A percentile compares a stretch with the other conserved stretches of the same genome.
These are phyloP conservation scores for Mortierella sp. DNA, from an alignment of 371 early-diverging fungal genomes.

Conservation along the genomic window DNA sequence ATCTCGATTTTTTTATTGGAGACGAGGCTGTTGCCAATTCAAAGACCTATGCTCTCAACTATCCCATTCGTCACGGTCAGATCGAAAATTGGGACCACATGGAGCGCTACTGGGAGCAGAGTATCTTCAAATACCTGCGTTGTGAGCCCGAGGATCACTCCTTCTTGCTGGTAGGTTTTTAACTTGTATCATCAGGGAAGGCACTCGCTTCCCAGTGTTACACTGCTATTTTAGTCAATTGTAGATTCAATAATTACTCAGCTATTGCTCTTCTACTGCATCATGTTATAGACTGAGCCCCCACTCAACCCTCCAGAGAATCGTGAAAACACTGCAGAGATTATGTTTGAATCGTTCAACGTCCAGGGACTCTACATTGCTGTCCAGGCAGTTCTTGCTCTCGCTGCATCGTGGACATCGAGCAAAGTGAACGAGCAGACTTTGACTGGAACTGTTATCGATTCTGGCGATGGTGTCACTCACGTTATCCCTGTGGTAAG, in stretches of 20 bases:
- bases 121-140: slow-evolving; percentile 96
- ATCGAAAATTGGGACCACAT: slow-evolving; percentile 95
- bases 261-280: not conserved
- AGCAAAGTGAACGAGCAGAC: slow-evolving; percentile 83
- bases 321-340: slow-evolving; percentile 94
- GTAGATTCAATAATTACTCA: not conserved
- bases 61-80: slow-evolving; percentile 92
- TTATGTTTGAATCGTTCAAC: slow-evolving; percentile 94
- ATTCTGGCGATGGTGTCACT: slow-evolving; percentile 98
- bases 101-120: slow-evolving; percentile 97
- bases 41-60: slow-evolving; percentile 86
- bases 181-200: no score
- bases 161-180: slow-evolving; percentile 80
- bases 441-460: slow-evolving; percentile 97
- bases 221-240: not conserved
- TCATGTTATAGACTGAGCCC: slow-evolving; percentile 80
- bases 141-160: slow-evolving; percentile 98
- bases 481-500: slow-evolving; percentile 98
- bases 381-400: slow-evolving; percentile 92
- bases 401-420: slow-evolving; percentile 92
- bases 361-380: slow-evolving; percentile 93
- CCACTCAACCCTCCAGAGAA: slow-evolving; percentile 94
- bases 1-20: slow-evolving; percentile 97
- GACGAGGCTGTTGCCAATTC: slow-evolving; percentile 94
- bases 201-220: not conserved